These are phyloP conservation scores for Suillus bovinus DNA, from an alignment of 768 basidiomycete species.

Conservation along the genomic window DNA sequence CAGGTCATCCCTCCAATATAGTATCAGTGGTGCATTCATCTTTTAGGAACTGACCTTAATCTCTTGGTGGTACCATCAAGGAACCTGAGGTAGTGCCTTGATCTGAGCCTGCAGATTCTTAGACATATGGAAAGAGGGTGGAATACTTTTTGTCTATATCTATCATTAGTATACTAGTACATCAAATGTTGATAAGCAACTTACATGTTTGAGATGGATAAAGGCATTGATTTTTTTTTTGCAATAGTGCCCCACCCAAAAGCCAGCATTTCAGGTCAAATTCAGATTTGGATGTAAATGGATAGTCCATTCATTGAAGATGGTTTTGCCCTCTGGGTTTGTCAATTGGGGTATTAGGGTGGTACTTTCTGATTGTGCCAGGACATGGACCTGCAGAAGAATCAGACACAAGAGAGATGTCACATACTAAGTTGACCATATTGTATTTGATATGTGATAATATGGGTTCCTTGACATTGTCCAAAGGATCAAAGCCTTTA, in stretches of 20 bases:
- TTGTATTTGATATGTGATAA: not conserved
- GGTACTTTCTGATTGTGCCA: not conserved
- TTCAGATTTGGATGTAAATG: conserved; percentile 5
- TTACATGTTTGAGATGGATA: conserved; percentile 1
- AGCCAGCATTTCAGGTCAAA: conserved; percentile 14
- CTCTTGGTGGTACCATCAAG: conserved; percentile 8
- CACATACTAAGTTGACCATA: not conserved
- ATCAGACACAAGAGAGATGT: not conserved
- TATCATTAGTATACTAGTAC: not conserved
- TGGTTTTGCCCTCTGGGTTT: not conserved
- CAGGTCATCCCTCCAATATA: not conserved
- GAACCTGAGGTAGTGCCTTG: conserved; percentile 11
- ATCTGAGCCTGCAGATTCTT: not conserved
- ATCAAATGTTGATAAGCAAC: not conserved
- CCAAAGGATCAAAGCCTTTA: not conserved
- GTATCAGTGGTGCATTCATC: conserved; percentile 8
- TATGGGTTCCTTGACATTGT: not conserved
- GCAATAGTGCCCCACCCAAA: not conserved
- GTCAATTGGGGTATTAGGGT: not conserved
- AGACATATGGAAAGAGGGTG: not conserved
- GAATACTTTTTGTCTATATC: not conserved
- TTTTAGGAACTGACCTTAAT: conserved; percentile 12
- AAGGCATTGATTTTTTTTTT: conserved; percentile 7
- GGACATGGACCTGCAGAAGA: not conserved
- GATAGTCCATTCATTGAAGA: conserved; percentile 1